Evolutionary conservation across 2,329 filamentous ascomycete genomes (phyloP).

Genomic region (Exophiala mesophila): DNA sequence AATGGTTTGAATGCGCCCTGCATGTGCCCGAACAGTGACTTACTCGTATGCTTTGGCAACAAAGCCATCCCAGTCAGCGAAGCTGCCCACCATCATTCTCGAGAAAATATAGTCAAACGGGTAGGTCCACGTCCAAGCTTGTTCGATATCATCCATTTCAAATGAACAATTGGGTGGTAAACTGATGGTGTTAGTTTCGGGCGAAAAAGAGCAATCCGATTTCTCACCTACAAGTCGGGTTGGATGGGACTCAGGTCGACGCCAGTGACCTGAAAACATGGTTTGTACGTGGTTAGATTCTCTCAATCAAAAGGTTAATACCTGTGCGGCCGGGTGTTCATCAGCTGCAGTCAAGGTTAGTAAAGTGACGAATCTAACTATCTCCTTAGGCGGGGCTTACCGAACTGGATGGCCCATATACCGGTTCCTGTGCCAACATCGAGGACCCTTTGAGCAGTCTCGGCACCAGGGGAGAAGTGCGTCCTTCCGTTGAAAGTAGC

Average conservation of each 20-base stretch:
- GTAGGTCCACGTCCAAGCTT: conserved; percentile 48
- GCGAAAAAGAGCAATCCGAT: too few relatives aligned
- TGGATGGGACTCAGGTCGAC: conserved; percentile 10
- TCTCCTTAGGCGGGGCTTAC: too few relatives aligned
- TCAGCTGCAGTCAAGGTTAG: conserved; percentile 41
- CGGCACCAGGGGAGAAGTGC: conserved; percentile 34
- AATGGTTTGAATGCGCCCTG: too few relatives aligned
- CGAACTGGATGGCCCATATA: conserved; percentile 34
- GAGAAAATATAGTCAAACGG: conserved; percentile 44
- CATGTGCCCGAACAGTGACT: too few relatives aligned
- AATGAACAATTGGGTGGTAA: conserved; percentile 29
- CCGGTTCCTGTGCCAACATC: conserved; percentile 42
- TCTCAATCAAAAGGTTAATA: too few relatives aligned
- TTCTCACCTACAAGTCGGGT: background rate
- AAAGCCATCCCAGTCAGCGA: conserved; percentile 10
- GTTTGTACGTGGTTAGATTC: too few relatives aligned
- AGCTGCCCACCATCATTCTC: conserved; percentile 3
- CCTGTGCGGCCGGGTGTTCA: too few relatives aligned
- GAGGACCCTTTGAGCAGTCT: conserved; percentile 39
- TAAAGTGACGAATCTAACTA: too few relatives aligned
- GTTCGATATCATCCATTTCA: conserved; percentile 29
- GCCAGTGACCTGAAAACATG: conserved; percentile 7
- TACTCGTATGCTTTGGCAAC: conserved; percentile 5
- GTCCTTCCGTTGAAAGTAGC: background rate
- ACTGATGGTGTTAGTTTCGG: conserved; percentile 6